Evolutionary conservation across 768 basidiomycete species (phyloP), one percentile per base, ranked within the genome.

Genomic region (Naganishia friedmannii): DNA sequence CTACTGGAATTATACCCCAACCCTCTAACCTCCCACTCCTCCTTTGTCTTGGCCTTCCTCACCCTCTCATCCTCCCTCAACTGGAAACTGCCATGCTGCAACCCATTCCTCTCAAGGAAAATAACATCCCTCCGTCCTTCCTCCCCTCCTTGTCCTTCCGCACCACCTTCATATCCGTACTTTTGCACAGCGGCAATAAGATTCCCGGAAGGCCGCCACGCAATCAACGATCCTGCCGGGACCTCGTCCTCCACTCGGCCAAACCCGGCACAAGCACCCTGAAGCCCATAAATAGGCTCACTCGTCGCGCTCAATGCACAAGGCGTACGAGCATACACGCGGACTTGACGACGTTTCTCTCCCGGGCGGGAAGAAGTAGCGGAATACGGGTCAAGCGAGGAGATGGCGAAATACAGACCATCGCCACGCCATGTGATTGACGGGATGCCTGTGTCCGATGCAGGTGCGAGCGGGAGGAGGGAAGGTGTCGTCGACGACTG

Each of bases 351-450:
- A 42, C 85, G 80, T 32, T 80, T 57, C 21, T 78, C 78, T 23
- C 70, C 58, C 37, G 53, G 78, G 65, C 29, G 53, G 13, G 74
- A 68, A 39, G 74, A 66, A 0, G 74, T 70, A 23, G 70, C 56
- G 3, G 73, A 69, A 69, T 79, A 79, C 12, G 83, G 82, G 26
- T 90, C 88, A 13, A 90, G 83, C 0, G 89, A 86, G 9, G 91
- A 94, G 45, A 98, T 87, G 45, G 87, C 89, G 78, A 97, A 97
- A 82, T 87, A 91, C 0, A 90, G 85, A 8, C 89, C 92, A 78
- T 99, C 96, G 0, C 95, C 96, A 55, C 96, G 86, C 93, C 96
- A 99, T 57, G 89, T 89, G 65, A 99, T 87, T 9, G 89, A 86
- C 0, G 90, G 89, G 37, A 84, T 77, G 1, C 75, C 79, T 67